phyloP scores from a whole-genome alignment of 331 rosid species.

The Telfairia occidentalis region DNA sequence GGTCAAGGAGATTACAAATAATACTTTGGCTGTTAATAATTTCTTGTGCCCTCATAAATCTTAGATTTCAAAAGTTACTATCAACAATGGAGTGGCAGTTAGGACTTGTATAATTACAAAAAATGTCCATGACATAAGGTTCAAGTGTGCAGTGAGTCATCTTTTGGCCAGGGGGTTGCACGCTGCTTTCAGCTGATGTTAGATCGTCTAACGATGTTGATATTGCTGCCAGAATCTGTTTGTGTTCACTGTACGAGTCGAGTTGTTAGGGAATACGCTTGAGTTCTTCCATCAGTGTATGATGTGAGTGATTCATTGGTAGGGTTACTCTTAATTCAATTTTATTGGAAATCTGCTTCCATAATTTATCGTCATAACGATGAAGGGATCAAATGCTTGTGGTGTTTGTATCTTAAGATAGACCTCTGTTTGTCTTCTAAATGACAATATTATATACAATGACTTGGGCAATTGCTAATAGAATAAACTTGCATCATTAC shows the following conservation, averaged over 20 bases:
- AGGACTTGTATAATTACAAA: conserved; percentile 12
- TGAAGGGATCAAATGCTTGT: conserved; percentile 13
- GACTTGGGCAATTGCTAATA: neutral
- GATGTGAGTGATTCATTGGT: conserved; percentile 23
- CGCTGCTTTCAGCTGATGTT: conserved; percentile 21
- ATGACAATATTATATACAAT: neutral
- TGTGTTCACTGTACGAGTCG: conserved; percentile 21
- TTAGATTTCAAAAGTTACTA: conserved; percentile 4
- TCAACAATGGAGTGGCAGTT: conserved; percentile 13
- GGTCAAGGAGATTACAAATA: conserved; percentile 2
- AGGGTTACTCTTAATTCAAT: conserved; percentile 16
- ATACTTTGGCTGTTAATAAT: conserved; percentile 4
- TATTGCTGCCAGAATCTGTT: conserved; percentile 19
- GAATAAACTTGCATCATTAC: conserved; percentile 6
- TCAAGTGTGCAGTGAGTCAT: conserved; percentile 15
- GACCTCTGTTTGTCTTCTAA: neutral
- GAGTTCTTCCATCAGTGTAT: conserved; percentile 10
- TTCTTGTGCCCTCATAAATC: neutral
- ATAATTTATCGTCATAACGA: conserved; percentile 4
- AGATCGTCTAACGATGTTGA: conserved; percentile 14
- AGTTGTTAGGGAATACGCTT: conserved; percentile 19
- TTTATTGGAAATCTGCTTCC: conserved; percentile 5
- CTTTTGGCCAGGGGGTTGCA: conserved; percentile 11
- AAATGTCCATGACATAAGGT: conserved; percentile 7
- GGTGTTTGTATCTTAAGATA: conserved; percentile 10